Percentiles rank a stretch among this genome's conserved stretches.
Conservation (phyloP, 2,329 filamentous ascomycete genomes). For the Lachnellula subtilissima region DNA sequence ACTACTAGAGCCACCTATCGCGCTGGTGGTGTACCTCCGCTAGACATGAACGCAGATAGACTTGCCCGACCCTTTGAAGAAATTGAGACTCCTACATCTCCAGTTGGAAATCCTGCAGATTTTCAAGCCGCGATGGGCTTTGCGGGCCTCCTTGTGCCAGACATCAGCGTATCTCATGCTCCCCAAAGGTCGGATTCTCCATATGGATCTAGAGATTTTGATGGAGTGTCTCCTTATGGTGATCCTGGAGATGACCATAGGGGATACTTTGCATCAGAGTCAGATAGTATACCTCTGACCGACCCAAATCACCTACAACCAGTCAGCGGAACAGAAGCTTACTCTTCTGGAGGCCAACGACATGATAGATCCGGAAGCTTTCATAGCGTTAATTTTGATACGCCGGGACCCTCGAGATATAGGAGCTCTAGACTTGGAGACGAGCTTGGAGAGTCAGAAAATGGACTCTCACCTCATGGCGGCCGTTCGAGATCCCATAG, state of each 20-base stretch:
- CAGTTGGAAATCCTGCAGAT: slow-evolving; percentile 27
- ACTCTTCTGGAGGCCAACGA: slow-evolving; percentile 36
- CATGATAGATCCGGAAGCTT: slow-evolving; percentile 45
- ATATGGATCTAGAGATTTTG: slow-evolving; percentile 25
- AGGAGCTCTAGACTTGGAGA: slow-evolving; percentile 52
- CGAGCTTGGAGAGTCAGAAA: slow-evolving; percentile 56
- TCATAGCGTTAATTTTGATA: slow-evolving; percentile 49
- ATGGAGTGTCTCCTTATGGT: slow-evolving; percentile 24
- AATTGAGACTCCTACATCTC: slow-evolving; percentile 24
- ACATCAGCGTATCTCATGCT: slow-evolving; percentile 28
- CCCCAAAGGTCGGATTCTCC: slow-evolving; percentile 18
- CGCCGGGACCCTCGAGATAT: slow-evolving; percentile 32
- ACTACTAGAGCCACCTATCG: slow-evolving; percentile 12
- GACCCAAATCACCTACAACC: slow-evolving; percentile 51
- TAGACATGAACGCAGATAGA: slow-evolving; percentile 8
- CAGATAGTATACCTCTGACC: slow-evolving; percentile 56
- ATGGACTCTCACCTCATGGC: slow-evolving; percentile 36
- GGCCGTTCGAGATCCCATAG: slow-evolving; percentile 48
- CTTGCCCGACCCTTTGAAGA: slow-evolving; percentile 14
- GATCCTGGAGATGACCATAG: slow-evolving; percentile 19
- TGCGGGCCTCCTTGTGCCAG: slow-evolving; percentile 31
- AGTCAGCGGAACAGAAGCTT: slow-evolving; percentile 42
- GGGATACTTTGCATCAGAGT: slow-evolving; percentile 40
- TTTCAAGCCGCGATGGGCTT: slow-evolving; percentile 32
- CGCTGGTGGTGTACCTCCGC: slow-evolving; percentile 6